Evolutionary conservation across 2,329 filamentous ascomycete genomes (phyloP).

Genomic region (Phyllosticta ampelicida): DNA sequence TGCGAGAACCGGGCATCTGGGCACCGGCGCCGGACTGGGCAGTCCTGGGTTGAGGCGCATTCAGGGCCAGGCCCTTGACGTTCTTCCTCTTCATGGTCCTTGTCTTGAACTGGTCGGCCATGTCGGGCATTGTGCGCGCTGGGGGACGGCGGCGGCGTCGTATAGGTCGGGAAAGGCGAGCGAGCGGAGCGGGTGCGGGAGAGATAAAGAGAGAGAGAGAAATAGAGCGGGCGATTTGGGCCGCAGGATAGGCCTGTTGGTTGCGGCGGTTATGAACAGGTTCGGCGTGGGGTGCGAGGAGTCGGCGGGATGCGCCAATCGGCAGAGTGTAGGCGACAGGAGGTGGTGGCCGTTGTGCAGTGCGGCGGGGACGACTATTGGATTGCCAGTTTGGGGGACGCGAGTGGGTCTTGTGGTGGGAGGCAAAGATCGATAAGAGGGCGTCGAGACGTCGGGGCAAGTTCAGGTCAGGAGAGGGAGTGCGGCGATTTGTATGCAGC

Average conservation of each 20-base stretch:
- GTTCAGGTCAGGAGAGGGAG: neutral
- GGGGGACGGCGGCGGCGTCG: neutral
- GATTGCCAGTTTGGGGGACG: constrained; percentile 9
- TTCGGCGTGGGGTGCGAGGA: neutral
- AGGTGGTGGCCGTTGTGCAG: constrained; percentile 9
- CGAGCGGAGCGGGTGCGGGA: neutral
- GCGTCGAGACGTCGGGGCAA: too few relatives aligned
- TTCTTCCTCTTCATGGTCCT: constrained; percentile 98
- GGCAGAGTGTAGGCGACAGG: constrained; percentile 8
- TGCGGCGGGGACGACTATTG: constrained; percentile 6
- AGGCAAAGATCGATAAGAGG: neutral
- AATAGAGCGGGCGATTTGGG: constrained; percentile 30
- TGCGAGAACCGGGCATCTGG: constrained; percentile 48
- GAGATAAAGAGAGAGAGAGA: neutral
- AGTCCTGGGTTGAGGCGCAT: constrained; percentile 61
- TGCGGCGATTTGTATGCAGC: constrained; percentile 1
- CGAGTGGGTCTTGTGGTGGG: constrained; percentile 5
- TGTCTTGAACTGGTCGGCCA: constrained; percentile 48
- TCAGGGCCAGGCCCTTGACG: constrained; percentile 87
- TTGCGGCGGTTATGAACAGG: neutral
- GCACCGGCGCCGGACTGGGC: constrained; percentile 63
- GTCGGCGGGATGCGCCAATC: constrained; percentile 5
- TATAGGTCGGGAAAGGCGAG: neutral
- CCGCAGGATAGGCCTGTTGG: constrained; percentile 25
- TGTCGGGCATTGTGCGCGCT: constrained; percentile 7